Evolutionary conservation across 768 basidiomycete species (phyloP).

Genomic region (Auriscalpium vulgare): DNA sequence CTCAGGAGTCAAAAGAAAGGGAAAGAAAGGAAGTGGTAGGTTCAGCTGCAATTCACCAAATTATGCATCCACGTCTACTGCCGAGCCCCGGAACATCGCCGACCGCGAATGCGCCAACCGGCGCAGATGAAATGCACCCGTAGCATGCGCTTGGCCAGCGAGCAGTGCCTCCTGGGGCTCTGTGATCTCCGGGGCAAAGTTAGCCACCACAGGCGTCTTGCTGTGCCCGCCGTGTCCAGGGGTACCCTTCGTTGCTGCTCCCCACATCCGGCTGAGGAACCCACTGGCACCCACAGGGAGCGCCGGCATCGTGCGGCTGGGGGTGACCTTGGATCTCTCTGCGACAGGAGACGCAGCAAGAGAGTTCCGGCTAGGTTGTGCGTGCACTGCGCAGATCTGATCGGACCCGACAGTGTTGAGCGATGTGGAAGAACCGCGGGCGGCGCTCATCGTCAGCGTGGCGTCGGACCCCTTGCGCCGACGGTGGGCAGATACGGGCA

Average conservation of each 20-base stretch:
- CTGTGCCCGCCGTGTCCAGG: background rate
- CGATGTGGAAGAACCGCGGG: constrained; percentile 8
- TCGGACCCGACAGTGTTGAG: constrained; percentile 22
- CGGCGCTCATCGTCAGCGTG: constrained; percentile 6
- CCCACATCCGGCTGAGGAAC: constrained; percentile 74
- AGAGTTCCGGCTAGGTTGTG: background rate
- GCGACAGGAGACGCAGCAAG: constrained; percentile 5
- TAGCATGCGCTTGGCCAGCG: constrained; percentile 20
- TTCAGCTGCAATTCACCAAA: background rate
- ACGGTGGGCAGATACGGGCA: constrained; percentile 34
- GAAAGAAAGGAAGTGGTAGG: background rate
- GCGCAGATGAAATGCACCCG: constrained; percentile 27
- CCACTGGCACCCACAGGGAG: constrained; percentile 21
- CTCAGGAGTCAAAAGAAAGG: constrained; percentile 1
- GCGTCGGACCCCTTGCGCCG: constrained; percentile 13
- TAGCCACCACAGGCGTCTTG: background rate
- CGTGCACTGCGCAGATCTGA: background rate
- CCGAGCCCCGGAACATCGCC: constrained; percentile 29
- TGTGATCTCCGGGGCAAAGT: constrained; percentile 6
- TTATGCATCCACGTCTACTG: background rate
- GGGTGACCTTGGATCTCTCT: constrained; percentile 14
- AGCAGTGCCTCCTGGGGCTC: constrained; percentile 14
- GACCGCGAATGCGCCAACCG: constrained; percentile 38
- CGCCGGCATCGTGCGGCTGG: constrained; percentile 20
- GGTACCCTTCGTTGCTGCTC: constrained; percentile 40